phyloP scores from a whole-genome alignment of 331 rosid genomes.

The Quercus lobata region DNA sequence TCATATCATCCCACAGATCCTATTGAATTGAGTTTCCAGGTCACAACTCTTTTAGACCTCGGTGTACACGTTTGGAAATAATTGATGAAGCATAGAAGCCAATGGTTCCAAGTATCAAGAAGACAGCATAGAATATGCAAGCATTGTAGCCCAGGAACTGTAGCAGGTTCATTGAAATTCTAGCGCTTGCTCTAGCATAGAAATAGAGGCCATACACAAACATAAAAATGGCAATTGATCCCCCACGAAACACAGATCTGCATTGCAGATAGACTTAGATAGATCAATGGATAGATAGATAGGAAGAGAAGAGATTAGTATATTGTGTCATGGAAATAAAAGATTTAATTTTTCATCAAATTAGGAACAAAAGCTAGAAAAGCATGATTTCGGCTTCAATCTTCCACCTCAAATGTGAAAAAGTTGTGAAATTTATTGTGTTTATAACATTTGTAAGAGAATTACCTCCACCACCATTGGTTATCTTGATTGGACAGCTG shows the following conservation, averaged over 20 bases:
- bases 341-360: too few species aligned
- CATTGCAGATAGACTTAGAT: background rate
- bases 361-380: too few species aligned
- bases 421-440: too few species aligned
- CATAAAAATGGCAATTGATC: constrained; percentile 11
- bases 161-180: too few species aligned
- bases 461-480: constrained; percentile 21
- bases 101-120: constrained; percentile 2
- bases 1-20: too few species aligned
- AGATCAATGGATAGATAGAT: too few species aligned
- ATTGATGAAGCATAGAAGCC: background rate
- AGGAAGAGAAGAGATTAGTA: too few species aligned
- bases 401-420: too few species aligned
- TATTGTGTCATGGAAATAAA: too few species aligned
- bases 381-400: too few species aligned
- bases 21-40: too few species aligned
- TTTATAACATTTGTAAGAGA: background rate
- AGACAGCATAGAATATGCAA: constrained; percentile 9
- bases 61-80: background rate
- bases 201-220: constrained; percentile 8
- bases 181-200: background rate
- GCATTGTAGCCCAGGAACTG: background rate
- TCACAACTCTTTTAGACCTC: too few species aligned
- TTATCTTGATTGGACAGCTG: constrained; percentile 6
- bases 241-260: constrained; percentile 15